Evolutionary conservation across 2,329 filamentous ascomycete genomes (phyloP).

Genomic region (Fusarium udum): DNA sequence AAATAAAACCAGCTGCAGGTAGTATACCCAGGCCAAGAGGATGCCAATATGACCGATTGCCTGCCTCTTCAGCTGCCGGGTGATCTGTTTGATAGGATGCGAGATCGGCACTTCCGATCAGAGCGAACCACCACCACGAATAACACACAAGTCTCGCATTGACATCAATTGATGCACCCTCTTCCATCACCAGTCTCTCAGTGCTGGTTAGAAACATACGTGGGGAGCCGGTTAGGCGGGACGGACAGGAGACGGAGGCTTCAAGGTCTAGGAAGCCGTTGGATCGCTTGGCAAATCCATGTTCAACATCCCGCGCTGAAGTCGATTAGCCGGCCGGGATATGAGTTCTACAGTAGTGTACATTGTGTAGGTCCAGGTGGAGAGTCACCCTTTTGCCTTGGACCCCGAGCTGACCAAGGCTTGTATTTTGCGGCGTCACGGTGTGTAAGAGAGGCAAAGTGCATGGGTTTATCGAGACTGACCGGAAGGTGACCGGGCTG

Average conservation of each 20-base stretch:
- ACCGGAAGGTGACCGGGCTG: conserved; percentile 10
- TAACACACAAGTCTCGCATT: neutral
- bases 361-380: neutral
- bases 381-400: neutral
- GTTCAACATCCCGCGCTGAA: conserved; percentile 20
- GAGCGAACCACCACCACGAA: conserved; percentile 3
- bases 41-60: conserved; percentile 12
- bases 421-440: neutral
- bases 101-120: conserved; percentile 36
- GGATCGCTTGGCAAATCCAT: conserved; percentile 10
- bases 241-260: conserved; percentile 7
- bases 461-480: conserved; percentile 11
- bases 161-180: conserved; percentile 8
- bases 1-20: neutral
- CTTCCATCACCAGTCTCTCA: conserved; percentile 7
- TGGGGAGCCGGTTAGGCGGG: conserved; percentile 30
- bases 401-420: conserved; percentile 11
- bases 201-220: neutral
- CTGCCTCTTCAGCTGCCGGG: conserved; percentile 16
- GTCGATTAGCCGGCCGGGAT: conserved; percentile 17
- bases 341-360: neutral
- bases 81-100: conserved; percentile 23
- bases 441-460: conserved; percentile 26
- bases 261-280: neutral
- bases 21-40: neutral